These are phyloP conservation scores for Colletotrichum endophyticum DNA, from an alignment of 2,329 filamentous ascomycete genomes.

Conservation along the genomic window DNA sequence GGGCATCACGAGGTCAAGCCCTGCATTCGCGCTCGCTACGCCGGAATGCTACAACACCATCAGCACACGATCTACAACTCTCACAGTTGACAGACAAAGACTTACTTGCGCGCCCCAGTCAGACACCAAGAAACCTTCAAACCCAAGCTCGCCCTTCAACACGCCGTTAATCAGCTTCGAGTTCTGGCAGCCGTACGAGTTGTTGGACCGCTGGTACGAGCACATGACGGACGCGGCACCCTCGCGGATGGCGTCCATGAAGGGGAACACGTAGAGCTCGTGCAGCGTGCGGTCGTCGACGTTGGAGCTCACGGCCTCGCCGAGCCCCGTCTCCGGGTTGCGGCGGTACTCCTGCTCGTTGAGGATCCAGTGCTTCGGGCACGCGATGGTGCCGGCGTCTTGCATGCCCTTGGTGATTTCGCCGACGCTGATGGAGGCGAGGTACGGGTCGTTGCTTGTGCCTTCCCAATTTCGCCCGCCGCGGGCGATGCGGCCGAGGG, in stretches of 20 bases:
- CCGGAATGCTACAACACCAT: background rate
- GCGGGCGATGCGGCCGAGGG: constrained; percentile 73
- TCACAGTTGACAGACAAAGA: constrained; percentile 54
- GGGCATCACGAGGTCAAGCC: constrained; percentile 84
- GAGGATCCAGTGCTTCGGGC: constrained; percentile 63
- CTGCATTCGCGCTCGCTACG: constrained; percentile 62
- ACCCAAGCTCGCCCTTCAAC: constrained; percentile 76
- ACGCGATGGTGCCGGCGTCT: constrained; percentile 40
- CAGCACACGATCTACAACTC: background rate
- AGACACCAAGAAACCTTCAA: constrained; percentile 61
- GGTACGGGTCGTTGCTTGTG: constrained; percentile 79
- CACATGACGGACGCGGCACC: constrained; percentile 74
- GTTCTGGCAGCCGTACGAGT: constrained; percentile 71
- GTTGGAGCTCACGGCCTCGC: constrained; percentile 59
- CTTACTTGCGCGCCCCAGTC: constrained; percentile 85
- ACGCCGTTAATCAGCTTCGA: constrained; percentile 63
- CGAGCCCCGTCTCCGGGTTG: constrained; percentile 42
- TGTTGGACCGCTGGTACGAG: constrained; percentile 76
- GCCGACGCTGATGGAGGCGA: constrained; percentile 66
- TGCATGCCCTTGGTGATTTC: constrained; percentile 67
- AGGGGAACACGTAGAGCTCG: constrained; percentile 72
- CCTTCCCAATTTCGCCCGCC: constrained; percentile 86
- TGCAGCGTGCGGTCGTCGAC: constrained; percentile 71
- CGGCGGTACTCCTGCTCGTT: constrained; percentile 73
- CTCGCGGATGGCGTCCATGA: constrained; percentile 70